Evolutionary conservation across 192 early-diverging fungal genomes (phyloP).

Genomic region (Fimicolochytrium jonesii): DNA sequence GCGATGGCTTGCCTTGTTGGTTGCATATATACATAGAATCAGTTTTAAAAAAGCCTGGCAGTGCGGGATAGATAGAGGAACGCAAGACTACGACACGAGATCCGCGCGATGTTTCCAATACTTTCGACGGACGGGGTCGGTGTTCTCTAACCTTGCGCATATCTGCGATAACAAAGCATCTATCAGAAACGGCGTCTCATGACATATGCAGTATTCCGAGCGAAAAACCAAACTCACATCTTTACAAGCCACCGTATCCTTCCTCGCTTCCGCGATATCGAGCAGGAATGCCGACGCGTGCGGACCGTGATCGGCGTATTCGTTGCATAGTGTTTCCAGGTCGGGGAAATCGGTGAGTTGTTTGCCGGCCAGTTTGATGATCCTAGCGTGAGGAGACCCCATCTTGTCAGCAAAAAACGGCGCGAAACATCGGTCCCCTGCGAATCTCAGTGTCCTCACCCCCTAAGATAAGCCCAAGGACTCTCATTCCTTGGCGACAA

Average conservation of each 20-base stretch:
- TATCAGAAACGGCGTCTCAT: background rate
- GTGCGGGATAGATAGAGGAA: no score
- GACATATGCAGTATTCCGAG: background rate
- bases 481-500: slow-evolving; percentile 88
- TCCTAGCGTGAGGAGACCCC: background rate
- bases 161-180: slow-evolving; percentile 23
- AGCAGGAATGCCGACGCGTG: slow-evolving; percentile 23
- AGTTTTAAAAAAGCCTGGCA: no score
- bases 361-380: slow-evolving; percentile 16
- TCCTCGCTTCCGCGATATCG: slow-evolving; percentile 7
- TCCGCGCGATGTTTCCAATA: slow-evolving; percentile 61
- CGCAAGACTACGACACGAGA: slow-evolving; percentile 1
- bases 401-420: background rate
- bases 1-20: no score
- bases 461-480: slow-evolving; percentile 87
- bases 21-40: no score
- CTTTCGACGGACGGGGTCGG: slow-evolving; percentile 60
- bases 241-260: background rate
- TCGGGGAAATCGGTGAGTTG: slow-evolving; percentile 11
- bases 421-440: background rate
- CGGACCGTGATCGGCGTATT: background rate
- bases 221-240: slow-evolving; percentile 19
- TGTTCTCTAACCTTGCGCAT: slow-evolving; percentile 49
- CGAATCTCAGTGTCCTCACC: slow-evolving; percentile 43
- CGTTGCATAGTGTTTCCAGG: background rate